Evolutionary conservation across 768 basidiomycete species (phyloP).

Genomic region (Phanerodontia chrysosporium): DNA sequence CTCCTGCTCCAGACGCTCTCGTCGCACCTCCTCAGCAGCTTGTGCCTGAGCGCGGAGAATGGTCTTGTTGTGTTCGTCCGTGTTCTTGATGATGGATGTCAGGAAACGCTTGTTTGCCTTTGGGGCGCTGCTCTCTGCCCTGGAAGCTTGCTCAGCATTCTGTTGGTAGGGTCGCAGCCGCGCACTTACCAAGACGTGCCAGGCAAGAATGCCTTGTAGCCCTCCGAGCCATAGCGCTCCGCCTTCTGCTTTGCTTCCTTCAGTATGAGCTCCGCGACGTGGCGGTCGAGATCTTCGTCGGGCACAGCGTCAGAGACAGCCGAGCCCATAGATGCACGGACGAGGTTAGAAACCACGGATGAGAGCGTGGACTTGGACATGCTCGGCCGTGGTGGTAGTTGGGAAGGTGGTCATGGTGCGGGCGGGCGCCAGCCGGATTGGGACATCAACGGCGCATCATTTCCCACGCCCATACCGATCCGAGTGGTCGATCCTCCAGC

Average conservation of each 20-base stretch:
- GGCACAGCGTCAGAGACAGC: conserved; percentile 54
- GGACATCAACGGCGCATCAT: neutral
- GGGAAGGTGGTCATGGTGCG: neutral
- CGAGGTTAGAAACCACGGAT: conserved; percentile 78
- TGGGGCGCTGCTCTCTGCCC: conserved; percentile 68
- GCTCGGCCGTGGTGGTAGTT: neutral
- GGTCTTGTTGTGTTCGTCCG: conserved; percentile 93
- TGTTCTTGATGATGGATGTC: conserved; percentile 83
- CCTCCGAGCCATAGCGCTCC: conserved; percentile 69
- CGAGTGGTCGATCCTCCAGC: too few species aligned
- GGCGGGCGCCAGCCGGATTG: neutral
- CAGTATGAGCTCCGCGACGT: conserved; percentile 88
- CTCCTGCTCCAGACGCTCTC: conserved; percentile 62
- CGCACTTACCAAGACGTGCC: conserved; percentile 18
- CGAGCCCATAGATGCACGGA: conserved; percentile 73
- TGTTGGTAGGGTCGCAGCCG: conserved; percentile 24
- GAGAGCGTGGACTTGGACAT: conserved; percentile 56
- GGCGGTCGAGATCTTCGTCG: conserved; percentile 86
- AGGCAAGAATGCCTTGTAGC: conserved; percentile 74
- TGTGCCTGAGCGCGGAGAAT: conserved; percentile 69
- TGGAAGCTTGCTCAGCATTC: conserved; percentile 22
- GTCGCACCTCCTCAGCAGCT: conserved; percentile 71
- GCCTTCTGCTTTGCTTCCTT: conserved; percentile 93
- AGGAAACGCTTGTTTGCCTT: conserved; percentile 81
- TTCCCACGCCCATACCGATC: neutral